phyloP scores from a whole-genome alignment of 176 grass and related monocot species.

The Eremochloa ophiuroides region DNA sequence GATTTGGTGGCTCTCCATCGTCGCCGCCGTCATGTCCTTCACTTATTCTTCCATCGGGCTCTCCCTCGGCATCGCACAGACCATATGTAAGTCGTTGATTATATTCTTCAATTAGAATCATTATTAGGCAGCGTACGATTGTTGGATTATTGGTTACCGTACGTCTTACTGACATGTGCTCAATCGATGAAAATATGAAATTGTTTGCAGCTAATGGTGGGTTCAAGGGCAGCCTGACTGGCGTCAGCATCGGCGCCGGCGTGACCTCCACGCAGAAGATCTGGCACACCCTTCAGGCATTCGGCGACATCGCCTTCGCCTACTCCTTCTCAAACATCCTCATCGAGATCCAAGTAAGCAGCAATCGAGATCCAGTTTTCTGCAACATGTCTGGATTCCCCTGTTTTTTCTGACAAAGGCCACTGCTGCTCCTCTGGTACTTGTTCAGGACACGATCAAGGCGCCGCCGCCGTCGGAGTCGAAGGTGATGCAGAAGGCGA shows the following conservation, averaged over 20 bases:
- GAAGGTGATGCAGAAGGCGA: conserved; percentile 49
- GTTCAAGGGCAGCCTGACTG: conserved; percentile 27
- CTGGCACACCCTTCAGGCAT: conserved; percentile 32
- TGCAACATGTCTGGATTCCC: too few species aligned
- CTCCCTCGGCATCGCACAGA: conserved; percentile 30
- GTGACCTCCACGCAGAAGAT: conserved; percentile 26
- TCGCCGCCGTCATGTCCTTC: conserved; percentile 52
- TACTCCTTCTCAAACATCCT: conserved; percentile 37
- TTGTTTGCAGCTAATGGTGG: not conserved
- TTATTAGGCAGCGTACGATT: not conserved
- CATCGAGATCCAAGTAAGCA: conserved; percentile 33
- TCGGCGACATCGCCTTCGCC: conserved; percentile 47
- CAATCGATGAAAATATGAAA: not conserved
- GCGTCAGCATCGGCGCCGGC: conserved; percentile 21
- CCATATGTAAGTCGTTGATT: not conserved
- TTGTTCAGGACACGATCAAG: conserved; percentile 40
- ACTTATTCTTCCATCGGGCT: conserved; percentile 42
- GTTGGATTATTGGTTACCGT: not conserved
- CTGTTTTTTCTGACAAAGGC: not conserved
- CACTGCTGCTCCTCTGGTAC: not conserved
- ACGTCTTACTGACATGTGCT: not conserved
- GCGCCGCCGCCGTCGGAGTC: conserved; percentile 45
- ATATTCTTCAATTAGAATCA: not conserved
- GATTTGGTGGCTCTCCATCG: conserved; percentile 57
- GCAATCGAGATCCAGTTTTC: too few species aligned